Base-by-base conservation (phyloP, 2,329 filamentous ascomycete genomes). In the Trichoderma lentiforme region DNA sequence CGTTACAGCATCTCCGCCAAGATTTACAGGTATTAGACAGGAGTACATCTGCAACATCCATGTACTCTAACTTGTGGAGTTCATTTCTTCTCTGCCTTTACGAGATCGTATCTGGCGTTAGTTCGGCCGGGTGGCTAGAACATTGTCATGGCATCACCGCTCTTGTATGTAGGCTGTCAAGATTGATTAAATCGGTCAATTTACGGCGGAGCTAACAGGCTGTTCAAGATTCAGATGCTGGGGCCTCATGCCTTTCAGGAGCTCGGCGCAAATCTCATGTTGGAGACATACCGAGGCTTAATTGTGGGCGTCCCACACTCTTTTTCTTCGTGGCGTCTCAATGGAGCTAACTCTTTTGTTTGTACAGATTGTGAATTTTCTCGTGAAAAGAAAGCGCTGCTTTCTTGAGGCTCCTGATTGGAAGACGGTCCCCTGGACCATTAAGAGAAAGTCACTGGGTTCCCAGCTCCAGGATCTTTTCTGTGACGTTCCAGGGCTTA, bases 1-100 rank as follows among this genome's bases (percentile, higher is more conserved):
- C 62, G 14, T 43, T 65, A 11, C 62, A 65, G 62, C 62, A 26
- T 34, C 62, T 65, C 30, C 62, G 43, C 43, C 62, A 34, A 26
- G 43, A 53, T 30, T 8, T 65, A 12, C 39, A 53, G n/a, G 43
- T n/a, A 9, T n/a, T 53, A 14, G 28, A 24, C 43, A 30, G n/a
- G 9, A 28, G 26, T 34, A 36, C 62, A 24, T 65, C 62, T 32
- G 28, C 62, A 30, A 11, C n/a, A 4, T 30, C 28, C 26, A 65
- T 65, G 43, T 65, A 53, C 28, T 65, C 62, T 9, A 65, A 65
- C 21, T 30, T 65, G 11, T 65, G 62, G 62, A 65, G 62, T 30
- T 65, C 62, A 11, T 65, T 65, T 56, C 43, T 65, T 14, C 62
- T 65, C 28, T 65, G 62, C 14, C 28, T 65, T n/a, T 65, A 65